Base-by-base conservation (phyloP, 2,329 filamentous ascomycete species). In the Aspergillus phoenicis region DNA sequence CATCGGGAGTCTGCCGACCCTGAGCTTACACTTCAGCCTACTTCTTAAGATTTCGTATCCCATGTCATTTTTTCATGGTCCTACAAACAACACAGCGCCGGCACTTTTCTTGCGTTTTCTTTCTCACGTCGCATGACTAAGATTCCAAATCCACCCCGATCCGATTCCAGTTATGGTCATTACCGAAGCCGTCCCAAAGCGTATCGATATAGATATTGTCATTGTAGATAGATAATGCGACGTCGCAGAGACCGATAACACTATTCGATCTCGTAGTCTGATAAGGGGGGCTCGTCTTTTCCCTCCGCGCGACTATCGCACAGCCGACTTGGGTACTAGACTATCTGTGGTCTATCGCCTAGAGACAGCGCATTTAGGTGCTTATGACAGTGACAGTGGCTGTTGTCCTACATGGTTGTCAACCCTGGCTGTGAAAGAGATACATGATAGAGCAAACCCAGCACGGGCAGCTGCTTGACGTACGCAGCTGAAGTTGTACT, bases 401-500 rank as follows among this genome's bases (percentile, higher is more conserved):
- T 47, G 53, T 36, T 56, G 53, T 56, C 53, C 53, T 56, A 56
- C 53, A 22, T 24, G 7, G 39, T 43, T 41, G 53, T 39, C 24
- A 56, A 45, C 36, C 38, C 52, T 43, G 22, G 38, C 38, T n/a
- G 36, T 17, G 39, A 24, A 30, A 30, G 10, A 36, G 53, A 47
- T 41, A 56, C 43, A 39, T 28, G 39, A 20, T 26, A 43, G 17
- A 49, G 47, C n/a, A 6, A 45, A 45, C 5, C 22, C 41, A 45
- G 41, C 26, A 22, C 41, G 41, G 41, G 20, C 41, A 24, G 26
- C 24, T 51, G 47, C 47, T 51, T 36, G 33, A 36, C 33, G 47
- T 51, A 30, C 54, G 47, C 57, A 52, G 39, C 57, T 56, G 38
- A 36, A 43, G 58, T 51, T 57, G 41, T 49, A 49, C 47, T 36